These are phyloP conservation scores for Clathrus columnatus DNA, from an alignment of 768 basidiomycete species.

Conservation along the genomic window DNA sequence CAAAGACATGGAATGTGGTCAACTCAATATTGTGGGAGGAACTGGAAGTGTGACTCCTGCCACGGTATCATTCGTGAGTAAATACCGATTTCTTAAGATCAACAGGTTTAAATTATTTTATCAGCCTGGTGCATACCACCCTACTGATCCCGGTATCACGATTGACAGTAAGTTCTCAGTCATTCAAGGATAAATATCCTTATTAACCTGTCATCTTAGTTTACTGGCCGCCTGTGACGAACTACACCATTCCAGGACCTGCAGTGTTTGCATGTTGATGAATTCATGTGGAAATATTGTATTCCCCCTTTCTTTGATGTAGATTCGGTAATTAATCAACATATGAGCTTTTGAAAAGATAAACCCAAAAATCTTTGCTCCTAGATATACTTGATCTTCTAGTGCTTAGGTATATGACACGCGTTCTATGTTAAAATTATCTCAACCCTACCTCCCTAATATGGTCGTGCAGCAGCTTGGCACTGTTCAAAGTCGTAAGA, in stretches of 20 bases:
- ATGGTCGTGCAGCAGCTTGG: constrained; percentile 64
- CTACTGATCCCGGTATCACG: constrained; percentile 27
- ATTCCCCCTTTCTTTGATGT: no score
- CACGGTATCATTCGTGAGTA: constrained; percentile 2
- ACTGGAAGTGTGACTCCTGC: not conserved
- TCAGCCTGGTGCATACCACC: constrained; percentile 19
- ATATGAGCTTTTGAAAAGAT: no score
- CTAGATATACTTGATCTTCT: not conserved
- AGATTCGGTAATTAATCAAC: no score
- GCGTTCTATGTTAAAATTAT: not conserved
- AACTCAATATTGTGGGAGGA: constrained; percentile 29
- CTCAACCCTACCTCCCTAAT: constrained; percentile 20
- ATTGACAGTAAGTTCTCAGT: constrained; percentile 17
- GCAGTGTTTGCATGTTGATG: no score
- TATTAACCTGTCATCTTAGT: not conserved
- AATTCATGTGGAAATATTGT: no score
- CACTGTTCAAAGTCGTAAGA: constrained; percentile 36
- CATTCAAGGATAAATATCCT: not conserved
- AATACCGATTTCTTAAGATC: not conserved
- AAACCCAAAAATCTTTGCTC: no score
- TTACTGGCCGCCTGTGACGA: not conserved
- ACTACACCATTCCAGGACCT: constrained; percentile 6
- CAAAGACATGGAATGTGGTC: constrained; percentile 31
- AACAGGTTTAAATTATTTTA: not conserved
- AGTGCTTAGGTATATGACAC: not conserved